Evolutionary conservation across 2,329 filamentous ascomycete species (phyloP).

Genomic region (Chrysoporthe austroafricana): DNA sequence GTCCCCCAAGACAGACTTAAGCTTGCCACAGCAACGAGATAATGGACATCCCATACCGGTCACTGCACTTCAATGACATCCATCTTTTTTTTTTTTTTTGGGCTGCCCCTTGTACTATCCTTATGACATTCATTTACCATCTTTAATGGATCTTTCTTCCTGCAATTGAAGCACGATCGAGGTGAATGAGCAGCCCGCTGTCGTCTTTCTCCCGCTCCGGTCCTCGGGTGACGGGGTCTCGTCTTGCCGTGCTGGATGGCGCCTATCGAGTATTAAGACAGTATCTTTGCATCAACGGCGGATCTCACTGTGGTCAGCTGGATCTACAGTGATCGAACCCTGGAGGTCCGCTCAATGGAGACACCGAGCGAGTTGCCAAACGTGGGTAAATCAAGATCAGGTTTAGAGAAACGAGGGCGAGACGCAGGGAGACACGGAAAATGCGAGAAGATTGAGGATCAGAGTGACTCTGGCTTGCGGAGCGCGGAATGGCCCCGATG

Average conservation of each 20-base stretch:
- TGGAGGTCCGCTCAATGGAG: neutral
- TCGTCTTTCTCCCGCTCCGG: neutral
- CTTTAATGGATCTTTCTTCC: conserved; percentile 14
- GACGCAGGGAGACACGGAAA: neutral
- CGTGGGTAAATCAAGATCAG: neutral
- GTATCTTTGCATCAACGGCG: neutral
- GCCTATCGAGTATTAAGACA: neutral
- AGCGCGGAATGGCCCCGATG: neutral
- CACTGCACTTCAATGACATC: conserved; percentile 13
- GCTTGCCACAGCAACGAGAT: conserved; percentile 17
- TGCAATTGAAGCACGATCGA: neutral
- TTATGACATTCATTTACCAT: conserved; percentile 19
- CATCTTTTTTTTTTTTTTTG: conserved; percentile 8
- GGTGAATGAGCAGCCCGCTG: neutral
- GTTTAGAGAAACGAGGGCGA: neutral
- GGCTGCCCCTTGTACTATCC: conserved; percentile 20
- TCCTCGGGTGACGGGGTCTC: neutral
- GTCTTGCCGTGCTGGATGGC: neutral
- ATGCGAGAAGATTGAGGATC: neutral
- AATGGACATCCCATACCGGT: conserved; percentile 20
- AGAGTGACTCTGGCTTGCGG: neutral
- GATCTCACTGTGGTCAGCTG: neutral
- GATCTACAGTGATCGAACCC: neutral
- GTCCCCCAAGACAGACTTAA: conserved; percentile 16
- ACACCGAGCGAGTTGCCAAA: neutral